A percentile compares a stretch with the other conserved stretches of the same genome.
Conservation (phyloP, 1,139 yeast species). For the Taphrina pruni region DNA sequence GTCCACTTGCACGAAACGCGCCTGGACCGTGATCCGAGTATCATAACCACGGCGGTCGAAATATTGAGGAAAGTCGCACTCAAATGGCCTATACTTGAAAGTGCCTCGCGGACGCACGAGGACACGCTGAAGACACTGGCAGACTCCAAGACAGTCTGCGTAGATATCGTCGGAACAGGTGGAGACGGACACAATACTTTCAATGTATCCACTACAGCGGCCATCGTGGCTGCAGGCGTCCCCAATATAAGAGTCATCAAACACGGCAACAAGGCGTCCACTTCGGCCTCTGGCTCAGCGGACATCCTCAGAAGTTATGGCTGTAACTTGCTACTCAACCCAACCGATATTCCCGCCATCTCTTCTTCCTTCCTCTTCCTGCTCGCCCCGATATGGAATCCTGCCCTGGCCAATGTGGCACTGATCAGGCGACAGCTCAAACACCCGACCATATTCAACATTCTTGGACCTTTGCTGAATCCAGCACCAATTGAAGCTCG, state of each 20-base stretch:
- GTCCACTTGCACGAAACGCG: slow-evolving; percentile 27
- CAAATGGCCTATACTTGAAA: slow-evolving; percentile 12
- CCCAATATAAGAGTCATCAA: slow-evolving; percentile 45
- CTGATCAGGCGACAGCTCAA: slow-evolving; percentile 76
- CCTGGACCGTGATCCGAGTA: slow-evolving; percentile 31
- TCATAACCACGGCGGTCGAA: slow-evolving; percentile 31
- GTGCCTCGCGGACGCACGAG: slow-evolving; percentile 8
- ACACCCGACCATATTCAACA: slow-evolving; percentile 89
- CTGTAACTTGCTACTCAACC: slow-evolving; percentile 72
- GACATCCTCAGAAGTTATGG: slow-evolving; percentile 80
- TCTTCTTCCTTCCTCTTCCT: slow-evolving; percentile 65
- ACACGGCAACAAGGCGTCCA: slow-evolving; percentile 97
- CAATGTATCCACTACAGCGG: slow-evolving; percentile 93
- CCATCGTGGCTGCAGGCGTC: slow-evolving; percentile 85
- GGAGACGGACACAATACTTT: slow-evolving; percentile 98
- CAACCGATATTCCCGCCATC: slow-evolving; percentile 58
- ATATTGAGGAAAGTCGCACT: slow-evolving; percentile 28
- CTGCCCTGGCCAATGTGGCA: slow-evolving; percentile 88
- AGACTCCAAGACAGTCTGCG: slow-evolving; percentile 49
- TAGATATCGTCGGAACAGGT: slow-evolving; percentile 97
- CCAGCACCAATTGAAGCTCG: slow-evolving; percentile 86
- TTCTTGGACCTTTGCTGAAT: slow-evolving; percentile 88
- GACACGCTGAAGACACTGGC: slow-evolving; percentile 18
- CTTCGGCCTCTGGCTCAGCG: slow-evolving; percentile 91
- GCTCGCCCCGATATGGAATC: slow-evolving; percentile 93